Evolutionary conservation across 257 asterid species (phyloP).

Genomic region (Coffea canephora): DNA sequence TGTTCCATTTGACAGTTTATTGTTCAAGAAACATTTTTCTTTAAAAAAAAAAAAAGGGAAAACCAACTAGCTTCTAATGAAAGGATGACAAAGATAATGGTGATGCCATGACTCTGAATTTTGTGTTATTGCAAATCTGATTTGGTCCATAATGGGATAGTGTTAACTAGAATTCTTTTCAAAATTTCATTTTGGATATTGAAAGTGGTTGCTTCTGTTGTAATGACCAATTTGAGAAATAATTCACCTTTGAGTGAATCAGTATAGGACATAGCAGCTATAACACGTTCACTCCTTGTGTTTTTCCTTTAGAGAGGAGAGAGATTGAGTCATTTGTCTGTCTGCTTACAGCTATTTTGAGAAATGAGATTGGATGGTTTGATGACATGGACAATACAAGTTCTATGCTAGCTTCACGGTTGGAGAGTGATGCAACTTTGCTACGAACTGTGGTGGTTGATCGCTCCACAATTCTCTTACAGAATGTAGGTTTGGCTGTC

Average conservation of each 20-base stretch:
- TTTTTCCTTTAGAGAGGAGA: neutral
- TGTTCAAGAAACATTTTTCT: neutral
- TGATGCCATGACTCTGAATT: neutral
- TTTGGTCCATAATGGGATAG: neutral
- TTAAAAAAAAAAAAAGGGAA: neutral
- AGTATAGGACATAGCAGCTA: neutral
- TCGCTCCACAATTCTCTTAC: slow-evolving; percentile 79
- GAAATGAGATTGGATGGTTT: slow-evolving; percentile 95
- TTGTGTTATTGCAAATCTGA: neutral
- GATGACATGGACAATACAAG: slow-evolving; percentile 74
- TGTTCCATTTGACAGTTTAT: neutral
- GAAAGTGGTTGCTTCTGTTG: neutral
- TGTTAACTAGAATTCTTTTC: neutral
- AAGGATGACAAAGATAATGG: neutral
- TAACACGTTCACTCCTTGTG: neutral
- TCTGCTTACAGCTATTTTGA: slow-evolving; percentile 76
- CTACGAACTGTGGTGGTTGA: slow-evolving; percentile 84
- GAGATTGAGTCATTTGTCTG: neutral
- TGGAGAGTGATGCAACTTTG: slow-evolving; percentile 84
- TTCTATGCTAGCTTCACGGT: slow-evolving; percentile 78
- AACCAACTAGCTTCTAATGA: neutral
- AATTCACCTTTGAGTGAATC: neutral
- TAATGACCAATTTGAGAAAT: too few relatives aligned
- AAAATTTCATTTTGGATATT: too few relatives aligned
- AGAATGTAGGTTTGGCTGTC: slow-evolving; percentile 72